phyloP scores from a whole-genome alignment of 176 grass and related monocot genomes.

The Stipa capillata region DNA sequence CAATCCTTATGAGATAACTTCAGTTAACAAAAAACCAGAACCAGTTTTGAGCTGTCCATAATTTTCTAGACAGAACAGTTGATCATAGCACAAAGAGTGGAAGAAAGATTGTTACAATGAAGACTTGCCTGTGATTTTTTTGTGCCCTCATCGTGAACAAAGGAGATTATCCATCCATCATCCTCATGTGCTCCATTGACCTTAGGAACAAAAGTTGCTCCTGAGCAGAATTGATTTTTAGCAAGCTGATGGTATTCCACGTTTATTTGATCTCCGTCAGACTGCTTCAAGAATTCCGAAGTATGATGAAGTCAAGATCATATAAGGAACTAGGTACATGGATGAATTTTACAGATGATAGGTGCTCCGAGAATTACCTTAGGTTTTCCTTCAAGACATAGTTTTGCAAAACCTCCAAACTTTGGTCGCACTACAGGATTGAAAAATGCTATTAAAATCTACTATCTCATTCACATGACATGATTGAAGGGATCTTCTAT shows the following conservation, averaged over 20 bases:
- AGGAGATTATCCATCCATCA: slow-evolving; percentile 5
- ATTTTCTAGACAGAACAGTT: too few relatives aligned
- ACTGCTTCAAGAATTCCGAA: neutral
- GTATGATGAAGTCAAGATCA: neutral
- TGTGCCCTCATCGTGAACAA: slow-evolving; percentile 1
- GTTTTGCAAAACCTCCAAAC: slow-evolving; percentile 1
- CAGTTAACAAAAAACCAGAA: too few relatives aligned
- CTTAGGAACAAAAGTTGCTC: slow-evolving; percentile 1
- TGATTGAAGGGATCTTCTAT: neutral
- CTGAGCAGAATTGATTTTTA: slow-evolving; percentile 22
- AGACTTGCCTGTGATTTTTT: neutral
- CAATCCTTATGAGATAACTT: too few relatives aligned
- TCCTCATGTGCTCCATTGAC: neutral
- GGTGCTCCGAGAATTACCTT: neutral
- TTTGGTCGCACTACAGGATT: neutral
- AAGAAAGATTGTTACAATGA: neutral
- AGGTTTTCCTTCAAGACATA: neutral
- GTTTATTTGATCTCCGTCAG: neutral
- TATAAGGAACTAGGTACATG: too few relatives aligned
- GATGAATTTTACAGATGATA: neutral
- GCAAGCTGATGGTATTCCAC: slow-evolving; percentile 1
- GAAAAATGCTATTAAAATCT: neutral
- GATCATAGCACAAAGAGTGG: too few relatives aligned
- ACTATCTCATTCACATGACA: neutral
- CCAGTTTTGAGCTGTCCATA: too few relatives aligned